Conservation (phyloP, 352 stramenopile genomes). For the Blastocystis sp. region DNA sequence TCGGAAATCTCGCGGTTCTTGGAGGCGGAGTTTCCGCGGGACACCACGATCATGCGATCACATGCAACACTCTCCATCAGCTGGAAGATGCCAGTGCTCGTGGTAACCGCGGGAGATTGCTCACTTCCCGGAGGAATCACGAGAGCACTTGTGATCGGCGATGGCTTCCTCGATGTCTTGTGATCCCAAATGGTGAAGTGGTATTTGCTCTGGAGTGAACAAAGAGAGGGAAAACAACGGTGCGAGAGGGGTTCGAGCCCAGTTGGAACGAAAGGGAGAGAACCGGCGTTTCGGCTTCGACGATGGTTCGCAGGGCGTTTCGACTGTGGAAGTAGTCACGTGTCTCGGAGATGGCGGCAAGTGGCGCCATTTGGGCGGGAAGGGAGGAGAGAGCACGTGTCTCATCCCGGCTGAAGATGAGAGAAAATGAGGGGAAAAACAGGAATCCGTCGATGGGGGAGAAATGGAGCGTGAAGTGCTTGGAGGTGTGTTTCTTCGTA, state of each 20-base stretch:
- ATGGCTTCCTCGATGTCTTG: background rate
- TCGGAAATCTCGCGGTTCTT: background rate
- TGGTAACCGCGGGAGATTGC: background rate
- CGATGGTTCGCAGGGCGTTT: background rate
- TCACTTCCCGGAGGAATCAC: background rate
- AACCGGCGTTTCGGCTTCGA: background rate
- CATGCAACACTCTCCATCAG: background rate
- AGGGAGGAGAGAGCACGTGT: background rate
- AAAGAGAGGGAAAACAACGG: background rate
- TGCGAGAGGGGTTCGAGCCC: background rate
- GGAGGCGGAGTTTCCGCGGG: background rate
- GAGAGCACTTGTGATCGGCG: background rate
- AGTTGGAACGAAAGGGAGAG: background rate
- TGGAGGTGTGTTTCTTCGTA: background rate
- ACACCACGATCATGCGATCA: constrained; percentile 31
- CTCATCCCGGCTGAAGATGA: background rate
- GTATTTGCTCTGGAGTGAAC: constrained; percentile 25
- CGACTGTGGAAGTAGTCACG: constrained; percentile 19
- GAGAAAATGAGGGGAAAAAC: background rate
- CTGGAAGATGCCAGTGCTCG: background rate
- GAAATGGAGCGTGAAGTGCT: constrained; percentile 28
- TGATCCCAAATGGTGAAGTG: constrained; percentile 17
- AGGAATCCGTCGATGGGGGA: background rate
- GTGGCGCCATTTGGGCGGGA: no score
- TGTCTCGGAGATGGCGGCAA: background rate